Conservation (phyloP, 306 rosid genomes). For the Quercus parvula region DNA sequence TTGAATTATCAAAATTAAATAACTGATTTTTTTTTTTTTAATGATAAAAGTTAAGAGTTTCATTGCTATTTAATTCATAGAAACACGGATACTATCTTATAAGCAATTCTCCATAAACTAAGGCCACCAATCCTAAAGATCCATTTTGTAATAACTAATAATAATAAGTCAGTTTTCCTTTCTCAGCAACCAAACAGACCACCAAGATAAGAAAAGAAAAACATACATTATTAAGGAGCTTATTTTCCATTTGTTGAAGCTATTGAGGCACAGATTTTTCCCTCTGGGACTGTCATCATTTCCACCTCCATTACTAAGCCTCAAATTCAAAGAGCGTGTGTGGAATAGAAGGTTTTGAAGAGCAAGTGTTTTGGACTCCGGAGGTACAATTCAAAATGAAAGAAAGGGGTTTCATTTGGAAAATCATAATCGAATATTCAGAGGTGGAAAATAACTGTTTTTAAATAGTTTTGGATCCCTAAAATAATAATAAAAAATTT, state of each 20-base stretch:
- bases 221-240: constrained; percentile 65
- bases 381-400: neutral
- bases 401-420: too few relatives aligned
- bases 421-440: too few relatives aligned
- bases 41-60: too few relatives aligned
- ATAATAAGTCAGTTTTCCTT: neutral
- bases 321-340: neutral
- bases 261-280: constrained; percentile 59
- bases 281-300: neutral
- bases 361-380: neutral
- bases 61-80: too few relatives aligned
- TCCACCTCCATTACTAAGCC: constrained; percentile 26
- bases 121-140: neutral
- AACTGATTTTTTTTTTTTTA: constrained; percentile 16
- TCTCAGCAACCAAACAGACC: neutral
- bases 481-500: too few relatives aligned
- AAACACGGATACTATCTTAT: neutral
- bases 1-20: too few relatives aligned
- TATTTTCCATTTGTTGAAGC: constrained; percentile 74
- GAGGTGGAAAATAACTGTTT: too few relatives aligned
- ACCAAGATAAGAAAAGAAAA: neutral
- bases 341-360: neutral
- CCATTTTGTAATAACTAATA: constrained; percentile 11
- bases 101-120: too few relatives aligned
- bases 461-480: too few relatives aligned